phyloP scores from a whole-genome alignment of 1,284 basidiomycete genomes.

The Trichosporon sp. region DNA sequence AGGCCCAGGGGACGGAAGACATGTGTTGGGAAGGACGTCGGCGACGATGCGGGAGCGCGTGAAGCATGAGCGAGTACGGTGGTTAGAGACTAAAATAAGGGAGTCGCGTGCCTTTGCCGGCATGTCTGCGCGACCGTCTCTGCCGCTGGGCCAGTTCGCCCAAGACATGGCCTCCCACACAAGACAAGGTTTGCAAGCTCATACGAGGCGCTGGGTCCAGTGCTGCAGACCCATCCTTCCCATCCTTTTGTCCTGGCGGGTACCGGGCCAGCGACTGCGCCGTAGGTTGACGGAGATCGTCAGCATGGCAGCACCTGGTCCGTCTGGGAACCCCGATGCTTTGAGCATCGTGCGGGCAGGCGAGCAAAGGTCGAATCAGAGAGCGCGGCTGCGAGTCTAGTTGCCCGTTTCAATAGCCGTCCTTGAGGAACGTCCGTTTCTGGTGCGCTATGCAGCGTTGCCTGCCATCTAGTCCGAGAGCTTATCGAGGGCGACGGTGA shows the following conservation, averaged over 20 bases:
- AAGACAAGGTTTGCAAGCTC: slow-evolving; percentile 16
- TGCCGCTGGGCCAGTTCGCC: not conserved
- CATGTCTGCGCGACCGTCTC: slow-evolving; percentile 12
- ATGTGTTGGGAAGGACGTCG: slow-evolving; percentile 7
- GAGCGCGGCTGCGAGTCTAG: not conserved
- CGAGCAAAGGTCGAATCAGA: not conserved
- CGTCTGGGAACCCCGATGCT: not conserved
- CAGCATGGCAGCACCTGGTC: not conserved
- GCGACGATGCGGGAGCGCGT: slow-evolving; percentile 15
- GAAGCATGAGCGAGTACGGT: slow-evolving; percentile 10
- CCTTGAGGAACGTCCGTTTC: not conserved
- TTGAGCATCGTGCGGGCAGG: not conserved
- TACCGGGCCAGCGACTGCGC: slow-evolving; percentile 7
- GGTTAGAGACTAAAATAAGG: slow-evolving; percentile 14
- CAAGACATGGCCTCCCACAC: not conserved
- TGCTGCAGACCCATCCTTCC: not conserved
- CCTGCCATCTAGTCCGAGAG: not conserved
- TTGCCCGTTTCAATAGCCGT: not conserved
- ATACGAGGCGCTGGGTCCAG: not conserved
- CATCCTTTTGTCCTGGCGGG: not conserved
- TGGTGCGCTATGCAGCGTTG: not conserved
- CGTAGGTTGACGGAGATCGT: slow-evolving; percentile 7
- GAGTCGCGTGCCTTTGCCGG: slow-evolving; percentile 20
- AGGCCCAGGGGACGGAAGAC: slow-evolving; percentile 18
- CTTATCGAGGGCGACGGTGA: not conserved